Evolutionary conservation across 768 basidiomycete species (phyloP).

Genomic region (Cubamyces sp.): DNA sequence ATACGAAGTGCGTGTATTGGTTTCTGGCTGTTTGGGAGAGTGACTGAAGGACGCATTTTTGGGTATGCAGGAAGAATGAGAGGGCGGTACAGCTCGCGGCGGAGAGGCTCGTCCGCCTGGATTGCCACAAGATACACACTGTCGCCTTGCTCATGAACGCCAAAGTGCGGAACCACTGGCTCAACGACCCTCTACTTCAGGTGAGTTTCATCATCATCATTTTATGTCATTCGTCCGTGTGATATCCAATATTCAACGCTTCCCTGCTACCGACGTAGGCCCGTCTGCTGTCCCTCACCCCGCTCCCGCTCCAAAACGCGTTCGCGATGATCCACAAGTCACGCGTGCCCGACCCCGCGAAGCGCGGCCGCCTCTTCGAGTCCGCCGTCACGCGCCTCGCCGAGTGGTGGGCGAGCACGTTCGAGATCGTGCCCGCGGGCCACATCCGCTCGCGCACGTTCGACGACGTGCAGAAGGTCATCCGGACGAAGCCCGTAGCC

Average conservation of each 20-base stretch:
- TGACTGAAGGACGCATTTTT: no score
- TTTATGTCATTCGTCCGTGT: no score
- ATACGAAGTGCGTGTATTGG: slow-evolving; percentile 49
- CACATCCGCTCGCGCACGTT: slow-evolving; percentile 79
- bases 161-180: slow-evolving; percentile 75
- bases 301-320: slow-evolving; percentile 76
- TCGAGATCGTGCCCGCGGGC: slow-evolving; percentile 65
- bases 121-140: slow-evolving; percentile 90
- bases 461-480: slow-evolving; percentile 60
- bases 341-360: slow-evolving; percentile 75
- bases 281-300: slow-evolving; percentile 84
- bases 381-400: slow-evolving; percentile 71
- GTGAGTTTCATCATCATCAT: slow-evolving; percentile 46
- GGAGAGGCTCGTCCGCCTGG: slow-evolving; percentile 75
- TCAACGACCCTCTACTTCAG: slow-evolving; percentile 82
- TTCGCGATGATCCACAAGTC: slow-evolving; percentile 85
- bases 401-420: slow-evolving; percentile 83
- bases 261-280: slow-evolving; percentile 54
- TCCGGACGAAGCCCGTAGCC: slow-evolving; percentile 17
- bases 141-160: slow-evolving; percentile 79
- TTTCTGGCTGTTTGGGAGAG: no score
- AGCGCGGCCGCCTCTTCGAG: slow-evolving; percentile 89
- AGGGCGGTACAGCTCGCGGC: slow-evolving; percentile 52
- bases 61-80: slow-evolving; percentile 39
- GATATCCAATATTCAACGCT: background rate